Conservation (phyloP, 2,329 filamentous ascomycete genomes). For the Ceratocystis huliohia region DNA sequence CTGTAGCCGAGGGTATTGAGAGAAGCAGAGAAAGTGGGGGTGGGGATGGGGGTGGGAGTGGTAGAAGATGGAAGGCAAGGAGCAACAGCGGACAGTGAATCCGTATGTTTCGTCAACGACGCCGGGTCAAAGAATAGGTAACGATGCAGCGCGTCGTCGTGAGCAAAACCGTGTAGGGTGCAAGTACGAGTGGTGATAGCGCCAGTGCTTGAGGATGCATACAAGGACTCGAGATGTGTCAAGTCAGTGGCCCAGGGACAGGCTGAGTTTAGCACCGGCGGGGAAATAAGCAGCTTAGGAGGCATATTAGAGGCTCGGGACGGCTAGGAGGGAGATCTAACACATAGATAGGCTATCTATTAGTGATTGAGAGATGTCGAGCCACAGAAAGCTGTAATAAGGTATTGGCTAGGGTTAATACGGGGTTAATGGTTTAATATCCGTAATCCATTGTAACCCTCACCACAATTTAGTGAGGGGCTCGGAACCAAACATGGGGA, state of each 20-base stretch:
- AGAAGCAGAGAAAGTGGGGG: slow-evolving; percentile 30
- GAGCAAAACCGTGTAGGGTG: slow-evolving; percentile 50
- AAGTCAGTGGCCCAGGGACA: slow-evolving; percentile 61
- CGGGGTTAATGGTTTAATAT: neutral
- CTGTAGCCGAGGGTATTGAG: slow-evolving; percentile 67
- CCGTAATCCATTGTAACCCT: neutral
- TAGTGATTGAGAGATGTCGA: neutral
- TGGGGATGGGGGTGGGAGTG: slow-evolving; percentile 23
- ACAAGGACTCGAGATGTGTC: slow-evolving; percentile 48
- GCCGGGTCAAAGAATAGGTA: slow-evolving; percentile 50
- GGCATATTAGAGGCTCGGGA: neutral
- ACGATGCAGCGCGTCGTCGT: slow-evolving; percentile 48
- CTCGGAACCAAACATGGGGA: neutral
- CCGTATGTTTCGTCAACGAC: neutral
- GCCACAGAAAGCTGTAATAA: neutral
- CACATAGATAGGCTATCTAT: neutral
- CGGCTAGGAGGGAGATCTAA: neutral
- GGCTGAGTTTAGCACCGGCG: slow-evolving; percentile 61
- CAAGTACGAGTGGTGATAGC: slow-evolving; percentile 64
- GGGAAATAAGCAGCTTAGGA: slow-evolving; percentile 37
- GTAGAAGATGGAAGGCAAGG: slow-evolving; percentile 23
- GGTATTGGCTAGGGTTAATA: neutral
- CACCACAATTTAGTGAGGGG: neutral
- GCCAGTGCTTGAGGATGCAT: slow-evolving; percentile 49
- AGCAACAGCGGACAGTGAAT: slow-evolving; percentile 22